Percentiles rank a stretch among this genome's conserved stretches.
Conservation (phyloP, 2,329 filamentous ascomycete genomes). For the Pseudogymnoascus sp. region DNA sequence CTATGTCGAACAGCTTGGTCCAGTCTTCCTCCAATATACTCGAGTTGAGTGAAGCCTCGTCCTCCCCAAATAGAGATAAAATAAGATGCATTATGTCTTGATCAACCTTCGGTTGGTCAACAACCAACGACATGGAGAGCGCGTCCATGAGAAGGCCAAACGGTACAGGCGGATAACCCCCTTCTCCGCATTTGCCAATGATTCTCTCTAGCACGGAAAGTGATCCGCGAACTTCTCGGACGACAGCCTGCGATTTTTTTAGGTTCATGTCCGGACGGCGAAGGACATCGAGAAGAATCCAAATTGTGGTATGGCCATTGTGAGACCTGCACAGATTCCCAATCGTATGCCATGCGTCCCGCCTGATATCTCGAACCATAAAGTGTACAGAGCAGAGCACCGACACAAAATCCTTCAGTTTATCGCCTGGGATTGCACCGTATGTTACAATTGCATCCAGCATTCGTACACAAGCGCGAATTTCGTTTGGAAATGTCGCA, state of each 20-base stretch:
- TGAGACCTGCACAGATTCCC: conserved; percentile 66
- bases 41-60: conserved; percentile 43
- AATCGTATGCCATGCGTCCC: conserved; percentile 62
- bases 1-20: conserved; percentile 52
- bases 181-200: conserved; percentile 49
- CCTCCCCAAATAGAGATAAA: conserved; percentile 48
- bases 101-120: conserved; percentile 27
- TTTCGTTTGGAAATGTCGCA: conserved; percentile 56
- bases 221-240: conserved; percentile 53
- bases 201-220: conserved; percentile 56
- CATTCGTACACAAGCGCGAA: conserved; percentile 58
- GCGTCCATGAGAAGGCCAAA: conserved; percentile 52
- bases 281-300: conserved; percentile 56
- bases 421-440: conserved; percentile 56
- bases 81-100: conserved; percentile 31
- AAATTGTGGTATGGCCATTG: conserved; percentile 61
- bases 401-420: conserved; percentile 58
- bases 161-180: conserved; percentile 52
- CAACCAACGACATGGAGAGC: conserved; percentile 40
- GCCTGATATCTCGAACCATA: conserved; percentile 51
- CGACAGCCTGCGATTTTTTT: conserved; percentile 40
- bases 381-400: conserved; percentile 66
- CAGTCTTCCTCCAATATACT: conserved; percentile 59
- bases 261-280: conserved; percentile 40
- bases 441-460: conserved; percentile 66